Evolutionary conservation across 2,329 filamentous ascomycete genomes (phyloP).

Genomic region (Sphaerulina musiva): DNA sequence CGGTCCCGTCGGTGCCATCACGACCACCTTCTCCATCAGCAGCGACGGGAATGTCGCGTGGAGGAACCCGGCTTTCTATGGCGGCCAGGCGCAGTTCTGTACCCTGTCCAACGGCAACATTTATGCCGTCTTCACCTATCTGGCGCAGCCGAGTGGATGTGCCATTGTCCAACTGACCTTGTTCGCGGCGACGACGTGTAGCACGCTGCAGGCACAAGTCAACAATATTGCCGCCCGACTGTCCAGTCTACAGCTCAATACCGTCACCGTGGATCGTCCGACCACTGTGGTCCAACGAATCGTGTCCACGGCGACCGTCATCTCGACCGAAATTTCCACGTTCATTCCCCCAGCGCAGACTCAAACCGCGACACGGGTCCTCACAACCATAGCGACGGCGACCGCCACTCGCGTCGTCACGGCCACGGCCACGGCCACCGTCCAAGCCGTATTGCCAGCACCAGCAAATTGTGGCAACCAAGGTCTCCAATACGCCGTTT

Average conservation of each 20-base stretch:
- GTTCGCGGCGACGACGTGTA: conserved; percentile 3
- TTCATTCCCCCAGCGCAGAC: not conserved
- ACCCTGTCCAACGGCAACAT: not conserved
- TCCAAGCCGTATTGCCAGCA: conserved; percentile 2
- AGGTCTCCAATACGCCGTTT: conserved; percentile 12
- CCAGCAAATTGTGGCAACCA: conserved; percentile 11
- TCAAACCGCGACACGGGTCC: not conserved
- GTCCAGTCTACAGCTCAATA: not conserved
- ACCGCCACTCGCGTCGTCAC: not conserved
- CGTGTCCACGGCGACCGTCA: not conserved
- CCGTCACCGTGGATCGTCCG: not conserved
- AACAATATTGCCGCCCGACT: not conserved
- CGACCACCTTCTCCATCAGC: conserved; percentile 1
- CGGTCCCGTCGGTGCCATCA: not conserved
- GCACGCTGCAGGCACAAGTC: not conserved
- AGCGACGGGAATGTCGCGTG: conserved; percentile 4
- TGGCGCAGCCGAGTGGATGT: not conserved
- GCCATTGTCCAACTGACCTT: conserved; percentile 1
- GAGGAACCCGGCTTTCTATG: conserved; percentile 2
- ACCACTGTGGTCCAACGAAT: not conserved
- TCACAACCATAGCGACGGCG: no score
- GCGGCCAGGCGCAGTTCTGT: conserved; percentile 11
- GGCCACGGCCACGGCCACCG: conserved; percentile 1
- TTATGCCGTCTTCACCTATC: conserved; percentile 6
- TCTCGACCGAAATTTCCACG: not conserved